Evolutionary conservation across 495 filamentous ascomycete genomes (phyloP).

Genomic region (Xylaria acuta): DNA sequence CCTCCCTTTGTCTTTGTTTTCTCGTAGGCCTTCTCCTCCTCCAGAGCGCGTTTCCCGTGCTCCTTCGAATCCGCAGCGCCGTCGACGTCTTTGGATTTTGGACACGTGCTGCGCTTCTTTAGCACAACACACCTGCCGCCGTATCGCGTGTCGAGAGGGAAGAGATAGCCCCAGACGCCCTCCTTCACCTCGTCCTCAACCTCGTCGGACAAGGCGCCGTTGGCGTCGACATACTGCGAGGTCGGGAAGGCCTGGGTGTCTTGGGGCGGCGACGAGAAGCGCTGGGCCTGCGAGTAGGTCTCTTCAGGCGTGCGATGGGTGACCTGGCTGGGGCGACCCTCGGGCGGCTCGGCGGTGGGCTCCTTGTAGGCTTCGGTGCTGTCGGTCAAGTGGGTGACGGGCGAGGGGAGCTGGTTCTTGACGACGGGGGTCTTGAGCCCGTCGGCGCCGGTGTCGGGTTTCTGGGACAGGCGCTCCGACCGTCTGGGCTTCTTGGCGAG

Average conservation of each 20-base stretch:
- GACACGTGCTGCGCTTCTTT: conserved; percentile 70
- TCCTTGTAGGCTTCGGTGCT: conserved; percentile 73
- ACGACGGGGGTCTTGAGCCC: conserved; percentile 65
- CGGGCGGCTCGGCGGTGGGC: conserved; percentile 73
- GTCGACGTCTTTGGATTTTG: conserved; percentile 51
- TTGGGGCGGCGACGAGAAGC: conserved; percentile 61
- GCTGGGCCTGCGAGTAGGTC: conserved; percentile 53
- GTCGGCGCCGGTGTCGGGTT: conserved; percentile 48
- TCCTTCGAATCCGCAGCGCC: conserved; percentile 33
- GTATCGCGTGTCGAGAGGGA: conserved; percentile 74
- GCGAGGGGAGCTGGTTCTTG: conserved; percentile 74
- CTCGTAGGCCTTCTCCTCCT: conserved; percentile 66
- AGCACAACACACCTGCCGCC: conserved; percentile 74
- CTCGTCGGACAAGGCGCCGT: conserved; percentile 76
- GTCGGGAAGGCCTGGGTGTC: conserved; percentile 72
- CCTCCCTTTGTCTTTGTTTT: conserved; percentile 60
- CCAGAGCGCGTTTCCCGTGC: conserved; percentile 47
- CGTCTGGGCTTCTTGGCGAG: conserved; percentile 71
- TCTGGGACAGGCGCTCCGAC: conserved; percentile 62
- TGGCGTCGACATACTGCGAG: conserved; percentile 81
- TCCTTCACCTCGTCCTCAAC: conserved; percentile 87
- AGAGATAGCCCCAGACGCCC: conserved; percentile 94
- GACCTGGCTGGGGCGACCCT: conserved; percentile 63
- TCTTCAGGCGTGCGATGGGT: conserved; percentile 55
- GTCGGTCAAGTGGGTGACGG: conserved; percentile 66